These are phyloP conservation scores for Chrysosporium keratinophilum DNA, from an alignment of 2,329 filamentous ascomycete genomes.

Conservation along the genomic window DNA sequence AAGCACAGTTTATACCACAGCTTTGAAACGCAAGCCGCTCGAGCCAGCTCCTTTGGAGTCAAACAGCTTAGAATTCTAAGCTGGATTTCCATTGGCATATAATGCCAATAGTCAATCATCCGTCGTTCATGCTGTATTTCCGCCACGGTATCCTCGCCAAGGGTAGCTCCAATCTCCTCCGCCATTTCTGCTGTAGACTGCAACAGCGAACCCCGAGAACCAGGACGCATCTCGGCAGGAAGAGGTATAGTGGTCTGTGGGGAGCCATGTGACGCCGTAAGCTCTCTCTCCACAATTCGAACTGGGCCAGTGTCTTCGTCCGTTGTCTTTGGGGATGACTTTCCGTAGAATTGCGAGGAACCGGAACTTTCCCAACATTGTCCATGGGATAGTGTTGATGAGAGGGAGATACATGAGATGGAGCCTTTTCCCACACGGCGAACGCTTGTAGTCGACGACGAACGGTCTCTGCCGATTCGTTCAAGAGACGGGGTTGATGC, in stretches of 20 bases:
- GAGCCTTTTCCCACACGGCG: slow-evolving; percentile 53
- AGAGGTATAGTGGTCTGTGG: slow-evolving; percentile 48
- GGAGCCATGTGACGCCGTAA: slow-evolving; percentile 27
- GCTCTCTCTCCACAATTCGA: slow-evolving; percentile 44
- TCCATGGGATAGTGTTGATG: slow-evolving; percentile 43
- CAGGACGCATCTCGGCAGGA: slow-evolving; percentile 51
- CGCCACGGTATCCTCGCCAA: slow-evolving; percentile 13
- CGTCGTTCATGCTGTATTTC: slow-evolving; percentile 20
- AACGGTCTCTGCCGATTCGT: slow-evolving; percentile 52
- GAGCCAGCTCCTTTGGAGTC: slow-evolving; percentile 68
- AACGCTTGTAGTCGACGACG: slow-evolving; percentile 46
- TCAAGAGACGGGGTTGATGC: slow-evolving; percentile 66
- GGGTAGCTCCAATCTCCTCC: slow-evolving; percentile 29
- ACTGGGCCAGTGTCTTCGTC: slow-evolving; percentile 47
- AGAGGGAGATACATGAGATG: slow-evolving; percentile 55
- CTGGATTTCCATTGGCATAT: slow-evolving; percentile 72
- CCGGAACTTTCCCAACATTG: slow-evolving; percentile 47
- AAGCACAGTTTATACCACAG: slow-evolving; percentile 75
- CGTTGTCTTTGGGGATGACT: slow-evolving; percentile 24
- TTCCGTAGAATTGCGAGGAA: slow-evolving; percentile 46
- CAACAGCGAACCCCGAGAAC: slow-evolving; percentile 25
- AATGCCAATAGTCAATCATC: slow-evolving; percentile 62
- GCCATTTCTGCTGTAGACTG: slow-evolving; percentile 21
- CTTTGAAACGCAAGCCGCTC: slow-evolving; percentile 65
- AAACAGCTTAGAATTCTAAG: slow-evolving; percentile 68